phyloP scores from a whole-genome alignment of 2,329 filamentous ascomycete species.

The Colletotrichum graminicola region DNA sequence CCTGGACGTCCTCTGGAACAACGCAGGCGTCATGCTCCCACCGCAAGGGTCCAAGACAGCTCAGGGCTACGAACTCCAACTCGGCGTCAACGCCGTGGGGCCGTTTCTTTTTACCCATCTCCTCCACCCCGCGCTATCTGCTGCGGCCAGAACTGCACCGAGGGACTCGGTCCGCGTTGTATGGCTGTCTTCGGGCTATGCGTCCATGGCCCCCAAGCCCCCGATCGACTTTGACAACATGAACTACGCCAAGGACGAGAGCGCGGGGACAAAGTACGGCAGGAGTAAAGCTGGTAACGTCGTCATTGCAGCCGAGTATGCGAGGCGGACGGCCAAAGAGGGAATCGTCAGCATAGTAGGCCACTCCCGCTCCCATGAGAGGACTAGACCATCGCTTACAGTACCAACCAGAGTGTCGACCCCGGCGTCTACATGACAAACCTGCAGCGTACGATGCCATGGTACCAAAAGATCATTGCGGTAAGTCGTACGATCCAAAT shows the following conservation, averaged over 20 bases:
- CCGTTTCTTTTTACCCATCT: slow-evolving; percentile 49
- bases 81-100: slow-evolving; percentile 48
- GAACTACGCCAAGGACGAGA: slow-evolving; percentile 46
- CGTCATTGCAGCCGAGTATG: slow-evolving; percentile 48
- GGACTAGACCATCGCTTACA: neutral
- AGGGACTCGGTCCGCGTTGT: slow-evolving; percentile 46
- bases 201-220: slow-evolving; percentile 38
- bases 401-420: slow-evolving; percentile 6
- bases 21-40: slow-evolving; percentile 55
- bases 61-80: slow-evolving; percentile 50
- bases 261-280: slow-evolving; percentile 45
- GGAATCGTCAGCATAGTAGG: slow-evolving; percentile 18
- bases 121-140: slow-evolving; percentile 45
- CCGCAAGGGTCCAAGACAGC: slow-evolving; percentile 52
- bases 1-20: slow-evolving; percentile 56
- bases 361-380: no score
- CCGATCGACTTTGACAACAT: slow-evolving; percentile 49
- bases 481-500: neutral
- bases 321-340: slow-evolving; percentile 37
- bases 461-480: neutral
- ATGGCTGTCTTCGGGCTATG: slow-evolving; percentile 48
- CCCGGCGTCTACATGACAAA: slow-evolving; percentile 37
- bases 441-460: slow-evolving; percentile 30
- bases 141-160: slow-evolving; percentile 45
- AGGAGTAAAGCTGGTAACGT: slow-evolving; percentile 50